Base-by-base conservation (phyloP, 2,329 filamentous ascomycete genomes). In the Parastagonospora avenae region DNA sequence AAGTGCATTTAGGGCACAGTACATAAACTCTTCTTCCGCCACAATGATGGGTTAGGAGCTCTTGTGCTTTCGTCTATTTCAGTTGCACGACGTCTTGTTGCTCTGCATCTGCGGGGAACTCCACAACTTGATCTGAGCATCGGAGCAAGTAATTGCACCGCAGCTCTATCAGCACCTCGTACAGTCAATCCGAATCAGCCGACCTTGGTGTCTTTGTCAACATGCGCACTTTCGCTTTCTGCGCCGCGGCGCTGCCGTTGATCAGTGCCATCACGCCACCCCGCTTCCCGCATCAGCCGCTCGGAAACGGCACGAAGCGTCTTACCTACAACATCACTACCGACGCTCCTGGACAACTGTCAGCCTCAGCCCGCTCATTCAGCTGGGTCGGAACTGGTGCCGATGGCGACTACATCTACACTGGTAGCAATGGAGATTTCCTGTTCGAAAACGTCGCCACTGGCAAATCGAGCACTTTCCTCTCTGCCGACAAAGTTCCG, bases 361-460 rank as follows among this genome's bases (percentile, higher is more conserved):
- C 68, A 5, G 77, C 85, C 55, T 63, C 76, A 1, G 74, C 81
- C 0, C 74, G 75, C 10, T 77, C 77, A 10, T 76, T 77, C 31
- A 80, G 77, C 1, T 89, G 85, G 86, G 78, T 85, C 4, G 74
- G 79, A 8, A 81, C 80, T 4, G 83, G 81, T 1, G 76, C 78
- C 29, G 86, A 89, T 57, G 86, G 86, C 16, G 79, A 84, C 42
- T 87, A 85, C 69, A 82, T 88, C 59, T 82, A 79, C 40, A 73
- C 72, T 39, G 78, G 73, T 46, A 67, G 71, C 4, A 77, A 78
- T 46, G 82, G 81, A 8, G 79, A 82, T 28, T 74, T 89, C 5
- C 70, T 86, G 4, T 80, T 89, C 28, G 80, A 84, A 62, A 85
- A 87, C 62, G 83, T 88, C 43, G 79, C 82, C 33, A 85, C 82